phyloP scores from a whole-genome alignment of 2,329 filamentous ascomycete genomes.

The Fusarium musae region DNA sequence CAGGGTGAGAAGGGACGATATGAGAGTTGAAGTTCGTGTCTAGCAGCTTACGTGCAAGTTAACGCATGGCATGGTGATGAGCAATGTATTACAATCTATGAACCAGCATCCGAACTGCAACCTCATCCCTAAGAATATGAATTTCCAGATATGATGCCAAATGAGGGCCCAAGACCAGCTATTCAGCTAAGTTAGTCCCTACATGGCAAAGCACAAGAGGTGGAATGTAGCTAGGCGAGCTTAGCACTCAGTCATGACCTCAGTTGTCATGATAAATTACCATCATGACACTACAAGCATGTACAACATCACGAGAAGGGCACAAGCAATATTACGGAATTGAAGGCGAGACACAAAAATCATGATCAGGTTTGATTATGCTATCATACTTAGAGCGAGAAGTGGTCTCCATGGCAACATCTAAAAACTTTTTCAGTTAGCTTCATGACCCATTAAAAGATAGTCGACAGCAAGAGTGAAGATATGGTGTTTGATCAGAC shows the following conservation, averaged over 20 bases:
- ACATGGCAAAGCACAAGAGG: no score
- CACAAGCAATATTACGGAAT: neutral
- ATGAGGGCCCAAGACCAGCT: neutral
- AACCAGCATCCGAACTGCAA: neutral
- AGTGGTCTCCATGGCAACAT: neutral
- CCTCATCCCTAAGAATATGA: neutral
- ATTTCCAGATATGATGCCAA: neutral
- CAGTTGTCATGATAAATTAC: neutral
- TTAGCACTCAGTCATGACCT: neutral
- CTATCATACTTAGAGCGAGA: neutral
- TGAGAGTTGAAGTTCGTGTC: slow-evolving; percentile 55
- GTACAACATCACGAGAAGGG: no score
- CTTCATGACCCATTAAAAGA: slow-evolving; percentile 12
- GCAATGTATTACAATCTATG: neutral
- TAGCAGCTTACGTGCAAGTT: neutral
- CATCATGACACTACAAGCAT: neutral
- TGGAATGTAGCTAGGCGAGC: neutral
- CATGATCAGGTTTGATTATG: neutral
- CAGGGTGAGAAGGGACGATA: slow-evolving; percentile 60
- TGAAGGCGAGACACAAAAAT: neutral
- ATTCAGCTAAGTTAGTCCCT: neutral
- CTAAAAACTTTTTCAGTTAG: slow-evolving; percentile 39
- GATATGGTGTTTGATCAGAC: slow-evolving; percentile 65
- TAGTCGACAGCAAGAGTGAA: slow-evolving; percentile 20
- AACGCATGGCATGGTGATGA: neutral